These are phyloP conservation scores for Crucibulum laeve DNA, from an alignment of 768 basidiomycete genomes.

Conservation along the genomic window DNA sequence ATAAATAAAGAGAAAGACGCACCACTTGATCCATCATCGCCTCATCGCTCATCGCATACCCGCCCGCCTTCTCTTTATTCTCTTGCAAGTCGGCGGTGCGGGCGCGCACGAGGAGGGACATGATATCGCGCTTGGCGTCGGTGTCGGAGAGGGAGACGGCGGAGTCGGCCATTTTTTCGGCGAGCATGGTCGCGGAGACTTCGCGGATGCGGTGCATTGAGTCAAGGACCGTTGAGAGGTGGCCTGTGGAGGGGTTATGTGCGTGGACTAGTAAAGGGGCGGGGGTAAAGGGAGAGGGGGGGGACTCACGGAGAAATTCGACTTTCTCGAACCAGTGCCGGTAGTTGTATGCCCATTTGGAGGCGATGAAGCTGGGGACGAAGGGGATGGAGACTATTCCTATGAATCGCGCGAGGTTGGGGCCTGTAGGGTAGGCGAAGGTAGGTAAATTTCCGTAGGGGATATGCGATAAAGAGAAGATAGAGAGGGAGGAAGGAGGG, in stretches of 20 bases:
- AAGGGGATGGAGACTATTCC: conserved; percentile 24
- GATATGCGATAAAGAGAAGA: too few relatives aligned
- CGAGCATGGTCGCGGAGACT: conserved; percentile 28
- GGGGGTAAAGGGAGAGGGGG: background rate
- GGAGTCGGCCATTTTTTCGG: conserved; percentile 24
- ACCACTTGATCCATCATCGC: conserved; percentile 39
- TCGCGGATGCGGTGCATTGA: conserved; percentile 26
- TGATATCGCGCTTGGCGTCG: conserved; percentile 33
- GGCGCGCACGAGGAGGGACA: conserved; percentile 33
- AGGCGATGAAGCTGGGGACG: conserved; percentile 13
- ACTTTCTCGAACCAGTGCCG: conserved; percentile 13
- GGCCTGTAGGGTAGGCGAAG: too few relatives aligned
- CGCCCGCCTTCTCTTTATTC: conserved; percentile 13
- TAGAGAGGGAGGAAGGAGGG: too few relatives aligned
- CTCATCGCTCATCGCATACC: conserved; percentile 28
- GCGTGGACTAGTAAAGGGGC: background rate
- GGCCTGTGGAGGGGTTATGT: conserved; percentile 5
- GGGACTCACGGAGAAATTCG: conserved; percentile 9
- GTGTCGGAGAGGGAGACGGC: conserved; percentile 18
- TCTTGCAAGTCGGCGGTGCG: conserved; percentile 22
- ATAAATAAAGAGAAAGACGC: background rate
- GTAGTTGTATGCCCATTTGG: conserved; percentile 23
- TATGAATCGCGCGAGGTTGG: conserved; percentile 25
- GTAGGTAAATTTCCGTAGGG: too few relatives aligned
- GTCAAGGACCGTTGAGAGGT: conserved; percentile 16